These are phyloP conservation scores for Entomophthora muscae DNA, from an alignment of 371 early-diverging fungal genomes.

Conservation along the genomic window DNA sequence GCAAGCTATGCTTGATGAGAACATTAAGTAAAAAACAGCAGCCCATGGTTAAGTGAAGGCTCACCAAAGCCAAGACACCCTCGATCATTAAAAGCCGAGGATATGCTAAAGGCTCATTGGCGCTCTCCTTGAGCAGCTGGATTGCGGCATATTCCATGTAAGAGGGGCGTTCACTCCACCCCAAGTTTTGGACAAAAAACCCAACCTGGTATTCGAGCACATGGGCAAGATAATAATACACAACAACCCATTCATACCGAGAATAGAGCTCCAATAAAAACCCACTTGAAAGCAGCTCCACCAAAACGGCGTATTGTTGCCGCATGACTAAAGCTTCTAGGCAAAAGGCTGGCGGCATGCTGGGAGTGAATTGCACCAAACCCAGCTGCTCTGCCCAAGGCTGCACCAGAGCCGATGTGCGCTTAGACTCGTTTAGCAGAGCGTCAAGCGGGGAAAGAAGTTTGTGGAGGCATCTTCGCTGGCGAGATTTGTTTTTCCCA, in stretches of 20 bases:
- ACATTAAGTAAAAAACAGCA: not conserved
- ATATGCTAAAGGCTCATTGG: not conserved
- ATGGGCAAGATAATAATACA: not conserved
- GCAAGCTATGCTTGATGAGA: not conserved
- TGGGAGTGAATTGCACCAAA: not conserved
- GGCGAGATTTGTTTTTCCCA: not conserved
- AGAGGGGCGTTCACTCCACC: not conserved
- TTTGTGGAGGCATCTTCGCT: not conserved
- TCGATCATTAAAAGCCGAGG: not conserved
- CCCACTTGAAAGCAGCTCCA: not conserved
- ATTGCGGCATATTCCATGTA: not conserved
- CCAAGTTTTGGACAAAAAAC: constrained; percentile 4
- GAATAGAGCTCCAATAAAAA: not conserved
- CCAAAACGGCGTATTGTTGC: not conserved
- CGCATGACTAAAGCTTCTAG: not conserved
- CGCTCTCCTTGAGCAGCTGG: not conserved
- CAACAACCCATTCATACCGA: not conserved
- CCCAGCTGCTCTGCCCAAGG: not conserved
- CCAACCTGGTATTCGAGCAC: not conserved
- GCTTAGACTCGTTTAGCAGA: not conserved
- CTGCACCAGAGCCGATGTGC: not conserved
- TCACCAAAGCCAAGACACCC: not conserved
- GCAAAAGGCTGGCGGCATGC: not conserved
- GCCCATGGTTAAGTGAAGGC: not conserved
- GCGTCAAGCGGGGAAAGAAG: not conserved